phyloP scores from a whole-genome alignment of 1,284 basidiomycete genomes.

The Wallemia ichthyophaga region DNA sequence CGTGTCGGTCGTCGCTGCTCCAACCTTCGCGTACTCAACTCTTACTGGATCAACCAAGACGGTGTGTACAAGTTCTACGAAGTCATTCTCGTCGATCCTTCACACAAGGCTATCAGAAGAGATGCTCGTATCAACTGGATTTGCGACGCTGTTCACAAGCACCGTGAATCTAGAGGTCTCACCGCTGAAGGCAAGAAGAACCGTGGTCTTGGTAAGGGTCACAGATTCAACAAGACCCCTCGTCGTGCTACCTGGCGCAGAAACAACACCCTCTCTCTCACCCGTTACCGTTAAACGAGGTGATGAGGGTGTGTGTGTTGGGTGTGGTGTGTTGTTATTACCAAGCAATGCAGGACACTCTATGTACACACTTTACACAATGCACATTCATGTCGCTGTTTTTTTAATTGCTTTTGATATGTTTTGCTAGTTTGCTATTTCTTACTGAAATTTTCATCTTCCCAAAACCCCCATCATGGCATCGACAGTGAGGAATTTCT shows the following conservation, averaged over 20 bases:
- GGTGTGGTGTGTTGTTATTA: too few species aligned
- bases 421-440: too few species aligned
- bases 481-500: background rate
- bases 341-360: too few species aligned
- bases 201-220: slow-evolving; percentile 73
- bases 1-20: slow-evolving; percentile 88
- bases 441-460: too few species aligned
- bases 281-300: background rate
- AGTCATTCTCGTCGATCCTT: slow-evolving; percentile 89
- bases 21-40: slow-evolving; percentile 66
- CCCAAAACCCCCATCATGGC: background rate
- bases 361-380: background rate
- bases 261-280: background rate
- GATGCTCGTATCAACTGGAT: slow-evolving; percentile 99
- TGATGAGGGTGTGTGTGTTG: background rate
- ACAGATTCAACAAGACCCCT: slow-evolving; percentile 77
- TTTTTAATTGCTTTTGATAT: background rate
- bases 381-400: background rate
- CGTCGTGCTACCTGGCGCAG: slow-evolving; percentile 25
- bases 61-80: slow-evolving; percentile 99
- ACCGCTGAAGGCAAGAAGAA: slow-evolving; percentile 79
- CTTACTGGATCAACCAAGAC: slow-evolving; percentile 99
- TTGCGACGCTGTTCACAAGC: slow-evolving; percentile 91
- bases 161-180: slow-evolving; percentile 86
- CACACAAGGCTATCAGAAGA: slow-evolving; percentile 72